Evolutionary conservation across 768 basidiomycete species (phyloP).

Genomic region (Bullera alba): DNA sequence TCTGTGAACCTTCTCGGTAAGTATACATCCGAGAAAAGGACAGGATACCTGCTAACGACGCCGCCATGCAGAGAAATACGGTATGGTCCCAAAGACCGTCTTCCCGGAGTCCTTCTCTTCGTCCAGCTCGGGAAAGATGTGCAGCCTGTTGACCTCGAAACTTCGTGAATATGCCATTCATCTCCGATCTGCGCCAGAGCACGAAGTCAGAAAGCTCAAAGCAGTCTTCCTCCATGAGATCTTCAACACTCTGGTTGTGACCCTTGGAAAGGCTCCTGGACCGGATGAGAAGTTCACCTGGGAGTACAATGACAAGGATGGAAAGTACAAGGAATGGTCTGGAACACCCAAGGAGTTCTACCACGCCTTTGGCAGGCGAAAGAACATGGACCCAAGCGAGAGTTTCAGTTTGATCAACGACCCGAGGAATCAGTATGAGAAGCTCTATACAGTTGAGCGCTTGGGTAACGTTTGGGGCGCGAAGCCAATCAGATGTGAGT

Average conservation of each 20-base stretch:
- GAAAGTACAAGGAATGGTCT: conserved; percentile 66
- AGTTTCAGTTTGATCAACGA: conserved; percentile 93
- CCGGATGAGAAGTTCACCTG: conserved; percentile 65
- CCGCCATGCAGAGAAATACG: conserved; percentile 57
- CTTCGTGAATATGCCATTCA: conserved; percentile 83
- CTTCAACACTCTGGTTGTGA: conserved; percentile 74
- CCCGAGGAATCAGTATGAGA: conserved; percentile 74
- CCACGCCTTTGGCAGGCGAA: conserved; percentile 55
- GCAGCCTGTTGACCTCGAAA: conserved; percentile 76
- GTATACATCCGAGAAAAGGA: conserved; percentile 32
- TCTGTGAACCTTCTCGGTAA: conserved; percentile 60
- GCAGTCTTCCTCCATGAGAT: conserved; percentile 75
- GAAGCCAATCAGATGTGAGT: conserved; percentile 72
- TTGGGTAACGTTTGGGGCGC: conserved; percentile 90
- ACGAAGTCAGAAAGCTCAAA: conserved; percentile 67
- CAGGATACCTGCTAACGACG: conserved; percentile 1
- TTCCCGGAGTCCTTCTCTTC: conserved; percentile 81
- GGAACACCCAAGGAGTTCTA: conserved; percentile 78
- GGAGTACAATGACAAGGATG: conserved; percentile 81
- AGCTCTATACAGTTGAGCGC: conserved; percentile 83
- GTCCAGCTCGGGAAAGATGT: conserved; percentile 63
- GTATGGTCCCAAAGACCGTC: conserved; percentile 72
- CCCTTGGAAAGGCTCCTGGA: conserved; percentile 76
- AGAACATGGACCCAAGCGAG: conserved; percentile 62
- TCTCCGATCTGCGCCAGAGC: conserved; percentile 57